Evolutionary conservation across 345 rosid genomes (phyloP).

Genomic region (Eucalyptus regnans): DNA sequence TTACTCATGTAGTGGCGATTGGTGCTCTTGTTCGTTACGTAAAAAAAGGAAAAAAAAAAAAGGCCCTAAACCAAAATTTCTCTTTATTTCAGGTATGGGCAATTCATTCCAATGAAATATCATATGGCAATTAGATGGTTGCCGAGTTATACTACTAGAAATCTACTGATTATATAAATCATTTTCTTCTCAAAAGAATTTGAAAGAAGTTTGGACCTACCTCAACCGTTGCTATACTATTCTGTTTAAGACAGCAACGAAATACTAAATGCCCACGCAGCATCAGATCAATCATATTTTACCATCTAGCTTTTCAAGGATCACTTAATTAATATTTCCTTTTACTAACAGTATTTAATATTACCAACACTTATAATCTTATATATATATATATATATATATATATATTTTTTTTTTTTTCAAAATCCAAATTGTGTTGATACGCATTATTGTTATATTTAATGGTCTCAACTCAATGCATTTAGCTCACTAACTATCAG

Average conservation of each 20-base stretch:
- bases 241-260: background rate
- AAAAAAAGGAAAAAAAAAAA: background rate
- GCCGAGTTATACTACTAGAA: background rate
- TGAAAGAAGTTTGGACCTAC: background rate
- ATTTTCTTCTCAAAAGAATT: background rate
- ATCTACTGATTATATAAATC: background rate
- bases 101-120: background rate
- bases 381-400: background rate
- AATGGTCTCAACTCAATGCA: background rate
- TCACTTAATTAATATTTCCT: background rate
- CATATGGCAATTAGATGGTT: background rate
- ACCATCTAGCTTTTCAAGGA: background rate
- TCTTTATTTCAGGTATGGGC: background rate
- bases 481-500: background rate
- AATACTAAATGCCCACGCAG: background rate
- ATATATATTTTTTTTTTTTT: background rate
- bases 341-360: background rate
- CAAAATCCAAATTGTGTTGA: background rate
- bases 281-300: background rate
- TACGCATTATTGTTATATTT: background rate
- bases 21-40: background rate
- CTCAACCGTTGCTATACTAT: background rate
- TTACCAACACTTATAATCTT: background rate
- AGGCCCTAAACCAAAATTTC: background rate
- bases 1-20: background rate